Base-by-base conservation (phyloP, 352 stramenopile species). In the Pythium coloratum region DNA sequence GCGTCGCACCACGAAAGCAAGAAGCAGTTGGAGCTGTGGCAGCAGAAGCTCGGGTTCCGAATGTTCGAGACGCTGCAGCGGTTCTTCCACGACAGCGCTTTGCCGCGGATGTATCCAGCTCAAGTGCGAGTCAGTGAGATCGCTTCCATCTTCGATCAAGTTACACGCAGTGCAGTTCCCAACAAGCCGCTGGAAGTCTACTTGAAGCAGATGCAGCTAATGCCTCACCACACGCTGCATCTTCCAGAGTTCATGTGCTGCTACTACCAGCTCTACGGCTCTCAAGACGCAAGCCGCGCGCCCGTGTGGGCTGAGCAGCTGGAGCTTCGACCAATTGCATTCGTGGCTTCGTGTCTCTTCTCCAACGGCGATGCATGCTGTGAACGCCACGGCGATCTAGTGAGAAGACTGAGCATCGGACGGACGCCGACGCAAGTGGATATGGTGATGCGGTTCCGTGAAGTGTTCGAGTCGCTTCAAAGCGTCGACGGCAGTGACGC, bases 221-320 rank as follows among this genome's bases (percentile, higher is more conserved):
- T 72, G 2, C 59, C 72, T 0, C 80, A 89, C 42, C 69, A 87
- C 1, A 88, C 80, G 13, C 59, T 90, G n/a, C 33, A 82, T 6
- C 56, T 91, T 0, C 60, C 83, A 0, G 81, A 91, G 54, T 85
- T 90, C 59, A 55, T 91, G 28, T 91, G 83, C 44, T 89, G 78
- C 44, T 90, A 86, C 60, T 90, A 86, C 28, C 77, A 91, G 53
- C 71, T 90, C 0, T 90, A 89, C 55, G 80, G 80, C 0, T 91
- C 76, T 0, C 50, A 32, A 1, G 57, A 76, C 0, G 58, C 78
- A 5, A 62, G 55, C 24, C 61, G 55, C 9, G 49, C 54, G 13
- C 42, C 49, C 32, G 51, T 12, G n/a, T 80, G 26, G 47, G 67
- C 67, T 1, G 68, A 70, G 28, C 68, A 74, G 9, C 59, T 92